These are phyloP conservation scores for Symbiodinium natans DNA, from an alignment of 73 alveolate genomes.

Conservation along the genomic window DNA sequence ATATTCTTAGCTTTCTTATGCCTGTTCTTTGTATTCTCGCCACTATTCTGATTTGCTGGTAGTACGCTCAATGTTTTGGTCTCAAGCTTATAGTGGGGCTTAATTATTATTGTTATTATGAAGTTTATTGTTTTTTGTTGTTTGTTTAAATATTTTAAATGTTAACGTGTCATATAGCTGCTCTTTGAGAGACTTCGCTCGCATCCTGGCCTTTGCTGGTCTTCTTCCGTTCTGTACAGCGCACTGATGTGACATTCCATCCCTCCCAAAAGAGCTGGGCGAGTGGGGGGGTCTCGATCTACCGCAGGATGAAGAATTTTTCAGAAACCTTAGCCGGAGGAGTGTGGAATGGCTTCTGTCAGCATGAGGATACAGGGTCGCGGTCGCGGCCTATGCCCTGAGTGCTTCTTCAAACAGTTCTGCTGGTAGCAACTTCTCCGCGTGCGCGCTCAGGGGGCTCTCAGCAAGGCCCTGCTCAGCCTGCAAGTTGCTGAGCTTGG, in stretches of 20 bases:
- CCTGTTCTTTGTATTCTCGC: no score
- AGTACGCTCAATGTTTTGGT: no score
- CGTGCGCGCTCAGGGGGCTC: not conserved
- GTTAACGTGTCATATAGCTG: no score
- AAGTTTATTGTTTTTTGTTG: no score
- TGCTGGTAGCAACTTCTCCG: not conserved
- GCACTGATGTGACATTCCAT: not conserved
- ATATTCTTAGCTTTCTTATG: no score
- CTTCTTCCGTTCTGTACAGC: not conserved
- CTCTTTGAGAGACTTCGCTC: no score
- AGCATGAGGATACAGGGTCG: not conserved
- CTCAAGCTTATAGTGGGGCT: no score
- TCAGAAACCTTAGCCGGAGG: not conserved
- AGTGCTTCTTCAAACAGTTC: conserved; percentile 8
- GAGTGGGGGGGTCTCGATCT: not conserved
- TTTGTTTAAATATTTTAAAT: no score
- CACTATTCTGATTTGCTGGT: no score
- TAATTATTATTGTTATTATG: no score
- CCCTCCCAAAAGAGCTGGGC: not conserved
- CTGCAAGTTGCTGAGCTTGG: conserved; percentile 1
- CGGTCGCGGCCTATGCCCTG: not conserved
- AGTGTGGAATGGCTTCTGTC: not conserved
- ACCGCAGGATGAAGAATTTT: not conserved
- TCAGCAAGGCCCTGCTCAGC: conserved; percentile 1
- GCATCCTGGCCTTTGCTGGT: not conserved